Percentiles rank a stretch among this genome's conserved stretches.
Evolutionary conservation across 305 asterid species (phyloP).

Genomic region (Fraxinus platypoda): DNA sequence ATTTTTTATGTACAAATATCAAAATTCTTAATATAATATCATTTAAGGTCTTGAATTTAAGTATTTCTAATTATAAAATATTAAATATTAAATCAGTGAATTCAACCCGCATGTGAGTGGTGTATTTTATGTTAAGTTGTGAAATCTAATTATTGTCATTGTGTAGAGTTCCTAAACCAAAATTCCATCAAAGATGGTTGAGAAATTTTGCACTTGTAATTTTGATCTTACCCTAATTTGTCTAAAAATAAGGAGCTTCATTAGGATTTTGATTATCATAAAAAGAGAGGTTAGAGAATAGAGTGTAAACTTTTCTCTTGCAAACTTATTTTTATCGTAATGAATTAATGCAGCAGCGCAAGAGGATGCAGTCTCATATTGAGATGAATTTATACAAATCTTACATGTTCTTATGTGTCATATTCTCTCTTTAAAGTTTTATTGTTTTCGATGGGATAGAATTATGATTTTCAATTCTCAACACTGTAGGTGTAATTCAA

Average conservation of each 20-base stretch:
- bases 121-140: too few relatives aligned
- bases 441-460: background rate
- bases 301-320: too few relatives aligned
- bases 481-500: background rate
- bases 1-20: too few relatives aligned
- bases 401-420: background rate
- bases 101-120: background rate
- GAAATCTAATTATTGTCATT: too few relatives aligned
- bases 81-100: background rate
- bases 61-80: background rate
- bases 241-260: background rate
- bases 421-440: background rate
- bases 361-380: too few relatives aligned
- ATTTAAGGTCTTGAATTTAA: background rate
- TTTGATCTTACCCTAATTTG: background rate
- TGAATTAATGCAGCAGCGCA: too few relatives aligned
- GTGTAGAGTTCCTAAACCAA: background rate
- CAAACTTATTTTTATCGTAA: too few relatives aligned
- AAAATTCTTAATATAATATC: too few relatives aligned
- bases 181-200: background rate
- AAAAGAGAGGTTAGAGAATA: background rate
- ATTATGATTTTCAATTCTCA: background rate
- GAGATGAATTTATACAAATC: too few relatives aligned
- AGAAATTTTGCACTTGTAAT: background rate
- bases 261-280: background rate